Evolutionary conservation across 106 monocot species (phyloP), one percentile per base, ranked within the genome.

Genomic region (Iris macrosiphon): DNA sequence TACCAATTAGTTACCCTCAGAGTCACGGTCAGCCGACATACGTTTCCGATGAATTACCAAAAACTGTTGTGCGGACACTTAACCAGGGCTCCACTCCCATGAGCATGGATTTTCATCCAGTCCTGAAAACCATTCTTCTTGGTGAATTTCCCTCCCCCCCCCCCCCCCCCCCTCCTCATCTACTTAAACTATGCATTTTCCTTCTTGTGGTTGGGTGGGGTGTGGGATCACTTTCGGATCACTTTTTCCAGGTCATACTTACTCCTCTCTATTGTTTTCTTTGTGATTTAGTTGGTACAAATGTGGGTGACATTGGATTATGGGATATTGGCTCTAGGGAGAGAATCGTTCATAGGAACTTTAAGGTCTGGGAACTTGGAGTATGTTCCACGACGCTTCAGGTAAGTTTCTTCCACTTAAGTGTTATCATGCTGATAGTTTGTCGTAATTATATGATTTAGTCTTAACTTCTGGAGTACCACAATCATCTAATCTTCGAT

Each of bases 91-190:
- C 86, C 12, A 38, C 55, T 33, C 71, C 74, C 4, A 81, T 68
- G 70, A 87, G 81, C 86, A 81, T 87, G 86, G 81, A 87, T 67
- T 87, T 87, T 70, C 81, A 87, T 74, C 86, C 86, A 32, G 38
- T 60, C 18, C 66, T 77, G 7, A 77, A 77, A 25, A 81, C 81
- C 38, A 55, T 87, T 49, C 86, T 87, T 64, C 81, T 87, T 43
- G 81, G 86, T 87, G 19, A 43, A 31, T 16, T 7, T 25, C 25
- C 38, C 38, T 45, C n/a, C 8, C 40, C 40, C n/a, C n/a, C n/a
- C n/a, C n/a, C n/a, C n/a, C n/a, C n/a, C n/a, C n/a, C n/a, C n/a
- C n/a, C n/a, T n/a, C n/a, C n/a, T n/a, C n/a, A n/a, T n/a, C n/a
- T n/a, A n/a, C n/a, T n/a, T n/a, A n/a, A n/a, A n/a, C n/a, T n/a